Evolutionary conservation across 345 rosid genomes (phyloP).

Genomic region (Gossypium rotundifolium): DNA sequence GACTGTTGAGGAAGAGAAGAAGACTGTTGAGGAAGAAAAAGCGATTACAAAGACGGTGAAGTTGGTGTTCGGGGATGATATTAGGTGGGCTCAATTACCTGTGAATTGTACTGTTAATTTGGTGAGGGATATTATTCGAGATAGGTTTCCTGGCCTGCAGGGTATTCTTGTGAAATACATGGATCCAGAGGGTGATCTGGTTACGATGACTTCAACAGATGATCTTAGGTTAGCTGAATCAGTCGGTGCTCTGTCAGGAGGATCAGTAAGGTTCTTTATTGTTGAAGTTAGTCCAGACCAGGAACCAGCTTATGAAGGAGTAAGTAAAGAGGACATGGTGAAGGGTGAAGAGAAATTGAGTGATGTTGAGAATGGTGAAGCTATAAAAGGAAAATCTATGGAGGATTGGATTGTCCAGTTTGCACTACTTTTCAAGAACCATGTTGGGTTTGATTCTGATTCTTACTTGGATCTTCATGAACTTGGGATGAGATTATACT

Average conservation of each 20-base stretch:
- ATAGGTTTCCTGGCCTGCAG: constrained; percentile 70
- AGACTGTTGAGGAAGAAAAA: constrained; percentile 50
- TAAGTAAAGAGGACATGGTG: constrained; percentile 25
- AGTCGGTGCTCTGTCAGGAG: constrained; percentile 36
- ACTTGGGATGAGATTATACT: constrained; percentile 83
- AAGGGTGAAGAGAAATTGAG: constrained; percentile 25
- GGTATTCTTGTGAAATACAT: constrained; percentile 78
- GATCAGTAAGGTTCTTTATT: constrained; percentile 68
- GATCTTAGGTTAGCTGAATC: constrained; percentile 77
- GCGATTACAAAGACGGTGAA: constrained; percentile 64
- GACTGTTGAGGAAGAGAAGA: constrained; percentile 41
- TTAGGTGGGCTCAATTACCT: constrained; percentile 84
- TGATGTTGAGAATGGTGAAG: constrained; percentile 42
- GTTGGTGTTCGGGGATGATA: constrained; percentile 87
- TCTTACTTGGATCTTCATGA: constrained; percentile 89
- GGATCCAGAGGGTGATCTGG: constrained; percentile 89
- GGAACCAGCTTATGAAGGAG: constrained; percentile 79
- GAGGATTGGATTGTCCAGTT: constrained; percentile 92
- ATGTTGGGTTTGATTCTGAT: constrained; percentile 96
- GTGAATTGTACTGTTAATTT: constrained; percentile 53
- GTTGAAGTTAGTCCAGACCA: constrained; percentile 70
- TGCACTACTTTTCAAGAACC: constrained; percentile 85
- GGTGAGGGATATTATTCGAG: constrained; percentile 68
- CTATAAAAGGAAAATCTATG: constrained; percentile 33
- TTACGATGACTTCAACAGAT: constrained; percentile 76